These are phyloP conservation scores for Entoloma clypeatum DNA, from an alignment of 1,284 basidiomycete genomes.

Conservation along the genomic window DNA sequence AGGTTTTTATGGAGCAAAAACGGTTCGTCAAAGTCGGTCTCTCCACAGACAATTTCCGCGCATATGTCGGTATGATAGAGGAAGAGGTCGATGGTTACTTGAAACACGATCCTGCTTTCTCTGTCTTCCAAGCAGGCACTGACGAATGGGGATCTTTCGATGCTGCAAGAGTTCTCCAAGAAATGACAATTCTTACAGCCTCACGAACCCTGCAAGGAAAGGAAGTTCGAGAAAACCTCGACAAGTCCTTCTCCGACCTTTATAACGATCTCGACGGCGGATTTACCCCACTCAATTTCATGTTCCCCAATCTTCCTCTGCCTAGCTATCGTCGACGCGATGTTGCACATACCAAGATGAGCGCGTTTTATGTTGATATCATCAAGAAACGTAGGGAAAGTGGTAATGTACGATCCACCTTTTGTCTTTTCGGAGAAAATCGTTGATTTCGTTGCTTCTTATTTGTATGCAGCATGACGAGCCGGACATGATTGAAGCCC, in stretches of 20 bases:
- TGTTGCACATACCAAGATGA: slow-evolving; percentile 90
- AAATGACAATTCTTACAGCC: slow-evolving; percentile 95
- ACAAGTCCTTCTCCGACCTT: slow-evolving; percentile 83
- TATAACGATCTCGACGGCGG: slow-evolving; percentile 93
- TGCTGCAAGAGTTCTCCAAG: slow-evolving; percentile 73
- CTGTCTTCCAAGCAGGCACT: slow-evolving; percentile 51
- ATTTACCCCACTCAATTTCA: slow-evolving; percentile 90
- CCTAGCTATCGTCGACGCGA: slow-evolving; percentile 85
- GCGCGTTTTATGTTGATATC: slow-evolving; percentile 89
- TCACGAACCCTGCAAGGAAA: slow-evolving; percentile 90
- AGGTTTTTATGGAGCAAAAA: slow-evolving; percentile 99
- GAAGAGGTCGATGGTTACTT: slow-evolving; percentile 79
- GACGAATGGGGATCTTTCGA: slow-evolving; percentile 76
- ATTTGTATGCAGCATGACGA: slow-evolving; percentile 41
- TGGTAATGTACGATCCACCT: slow-evolving; percentile 36
- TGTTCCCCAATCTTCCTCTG: slow-evolving; percentile 92
- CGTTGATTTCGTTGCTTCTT: slow-evolving; percentile 1
- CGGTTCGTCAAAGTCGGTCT: slow-evolving; percentile 95
- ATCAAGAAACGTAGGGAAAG: slow-evolving; percentile 71
- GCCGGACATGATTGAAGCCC: slow-evolving; percentile 90
- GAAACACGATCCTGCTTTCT: slow-evolving; percentile 58
- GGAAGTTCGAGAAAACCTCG: slow-evolving; percentile 79
- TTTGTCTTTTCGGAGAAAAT: not conserved
- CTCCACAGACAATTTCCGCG: slow-evolving; percentile 86
- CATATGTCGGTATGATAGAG: slow-evolving; percentile 90